A percentile compares a stretch with the other conserved stretches of the same genome.
These are phyloP conservation scores for Globisporangium okanoganense DNA, from an alignment of 352 stramenopile species.

Conservation along the genomic window DNA sequence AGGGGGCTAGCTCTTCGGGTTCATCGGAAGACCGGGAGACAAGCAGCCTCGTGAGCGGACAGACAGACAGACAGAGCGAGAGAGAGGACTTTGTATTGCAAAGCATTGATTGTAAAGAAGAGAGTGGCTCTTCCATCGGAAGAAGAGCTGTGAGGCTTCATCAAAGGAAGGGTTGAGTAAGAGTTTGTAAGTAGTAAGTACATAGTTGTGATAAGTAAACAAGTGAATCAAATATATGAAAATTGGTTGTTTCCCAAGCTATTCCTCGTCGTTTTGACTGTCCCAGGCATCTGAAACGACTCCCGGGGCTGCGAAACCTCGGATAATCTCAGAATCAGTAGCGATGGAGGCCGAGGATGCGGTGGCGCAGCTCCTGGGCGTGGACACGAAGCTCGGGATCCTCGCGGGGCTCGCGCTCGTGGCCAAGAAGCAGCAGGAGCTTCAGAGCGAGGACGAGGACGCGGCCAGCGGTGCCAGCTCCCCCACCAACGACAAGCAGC, in stretches of 20 bases:
- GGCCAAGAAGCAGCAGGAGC: conserved; percentile 25
- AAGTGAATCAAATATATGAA: not conserved
- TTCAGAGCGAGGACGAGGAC: conserved; percentile 29
- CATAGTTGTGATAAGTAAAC: not conserved
- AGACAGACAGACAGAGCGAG: not conserved
- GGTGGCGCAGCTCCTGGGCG: conserved; percentile 31
- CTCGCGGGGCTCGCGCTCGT: conserved; percentile 49
- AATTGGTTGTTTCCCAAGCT: not conserved
- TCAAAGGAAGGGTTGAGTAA: not conserved
- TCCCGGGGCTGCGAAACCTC: not conserved
- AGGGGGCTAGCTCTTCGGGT: not conserved
- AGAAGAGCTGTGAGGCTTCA: not conserved
- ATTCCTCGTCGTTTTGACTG: not conserved
- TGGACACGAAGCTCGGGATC: conserved; percentile 51
- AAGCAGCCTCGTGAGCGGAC: not conserved
- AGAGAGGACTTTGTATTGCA: not conserved
- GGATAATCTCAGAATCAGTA: not conserved
- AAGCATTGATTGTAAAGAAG: not conserved
- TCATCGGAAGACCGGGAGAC: not conserved
- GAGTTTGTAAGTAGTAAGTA: not conserved
- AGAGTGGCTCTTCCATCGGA: not conserved
- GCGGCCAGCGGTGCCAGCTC: conserved; percentile 3
- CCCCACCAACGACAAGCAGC: conserved; percentile 10
- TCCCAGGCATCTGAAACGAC: not conserved
- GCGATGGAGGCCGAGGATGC: conserved; percentile 11